Evolutionary conservation across 208 protist genomes (phyloP), one percentile per base, ranked within the genome.

Genomic region (Vickermania ingenoplastis): DNA sequence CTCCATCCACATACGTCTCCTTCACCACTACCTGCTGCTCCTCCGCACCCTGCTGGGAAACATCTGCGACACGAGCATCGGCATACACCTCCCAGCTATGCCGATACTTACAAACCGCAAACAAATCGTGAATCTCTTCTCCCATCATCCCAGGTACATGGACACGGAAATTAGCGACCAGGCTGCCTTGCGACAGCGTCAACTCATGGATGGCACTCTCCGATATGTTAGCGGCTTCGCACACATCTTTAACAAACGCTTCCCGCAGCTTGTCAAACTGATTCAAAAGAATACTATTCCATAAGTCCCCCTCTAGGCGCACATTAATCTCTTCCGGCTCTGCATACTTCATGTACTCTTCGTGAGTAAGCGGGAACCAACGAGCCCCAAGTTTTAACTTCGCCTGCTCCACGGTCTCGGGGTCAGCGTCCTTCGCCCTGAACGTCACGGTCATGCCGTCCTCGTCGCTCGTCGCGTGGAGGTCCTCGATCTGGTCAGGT

Each of bases 201-300:
- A 66, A 23, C n/a, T 66, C n/a, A 45, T 17, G 13, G 4, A 66
- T 23, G 31, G 49, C 29, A 1, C 31, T 31, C 3, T 31, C 24
- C n/a, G 27, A 14, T 14, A 55, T 17, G 21, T 29, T 53, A 3
- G 53, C 26, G n/a, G 60, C 66, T 4, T 61, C 60, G 41, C 22
- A 71, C 30, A 71, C 23, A 54, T 54, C 50, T 21, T 54, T 13
- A 26, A 54, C 7, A 26, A 54, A 54, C 23, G 50, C 50, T 21
- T 27, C 24, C 50, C 23, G 11, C 23, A 54, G 22, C 7, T 28
- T 7, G 7, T 54, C 50, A 28, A 17, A 17, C 11, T 54, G 13
- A 26, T 11, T 7, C 5, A 17, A 13, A 17, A 54, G 11, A 21
- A 17, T 13, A 27, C 7, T 17, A 28, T 26, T 21, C 50, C 50